Evolutionary conservation across 306 rosid species (phyloP), one percentile per base, ranked within the genome.

Genomic region (Gastrolobium bilobum): DNA sequence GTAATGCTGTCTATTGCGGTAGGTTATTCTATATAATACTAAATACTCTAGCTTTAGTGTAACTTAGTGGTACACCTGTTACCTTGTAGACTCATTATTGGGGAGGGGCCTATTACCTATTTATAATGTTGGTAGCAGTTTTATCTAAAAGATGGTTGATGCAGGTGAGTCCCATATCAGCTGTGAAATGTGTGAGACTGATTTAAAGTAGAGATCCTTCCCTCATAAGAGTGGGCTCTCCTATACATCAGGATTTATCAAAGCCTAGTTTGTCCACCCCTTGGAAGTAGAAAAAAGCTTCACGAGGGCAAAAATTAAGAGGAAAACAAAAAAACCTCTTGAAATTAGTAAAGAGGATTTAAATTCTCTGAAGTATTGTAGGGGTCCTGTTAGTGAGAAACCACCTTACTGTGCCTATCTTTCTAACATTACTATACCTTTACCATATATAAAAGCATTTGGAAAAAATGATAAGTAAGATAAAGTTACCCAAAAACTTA

Each of bases 1-100:
- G 99, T 9, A 96, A 93, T 83, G 93, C 99, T 80, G 99, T 96
- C 43, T 96, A 96, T 86, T 96, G 99, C 87, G 99, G 99, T 96
- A 89, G 75, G 88, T 82, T 78, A 72, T 87, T 64, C 30, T 71
- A 13, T 75, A 46, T 7, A 59, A 60, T 76, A 42, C 48, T 62
- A 76, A 39, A 62, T 51, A 62, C 34, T 43, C n/a, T 46, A 58
- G 73, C 73, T 52, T 52, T 76, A 48, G n/a, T 79, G 40, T 50
- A 79, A 76, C 71, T 79, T 76, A 13, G 74, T 70, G 30, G 30
- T 48, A 13, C 72, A 65, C 7, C 51, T 20, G n/a, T 53, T 60
- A 70, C 31, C 62, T 50, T 13, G 11, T 39, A 15, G 66, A 75
- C 39, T 65, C 42, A 67, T 47, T 46, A 47, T 66, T 40, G 35